These are phyloP conservation scores for Aquilaria malaccensis DNA, from an alignment of 345 rosid species.

Conservation along the genomic window DNA sequence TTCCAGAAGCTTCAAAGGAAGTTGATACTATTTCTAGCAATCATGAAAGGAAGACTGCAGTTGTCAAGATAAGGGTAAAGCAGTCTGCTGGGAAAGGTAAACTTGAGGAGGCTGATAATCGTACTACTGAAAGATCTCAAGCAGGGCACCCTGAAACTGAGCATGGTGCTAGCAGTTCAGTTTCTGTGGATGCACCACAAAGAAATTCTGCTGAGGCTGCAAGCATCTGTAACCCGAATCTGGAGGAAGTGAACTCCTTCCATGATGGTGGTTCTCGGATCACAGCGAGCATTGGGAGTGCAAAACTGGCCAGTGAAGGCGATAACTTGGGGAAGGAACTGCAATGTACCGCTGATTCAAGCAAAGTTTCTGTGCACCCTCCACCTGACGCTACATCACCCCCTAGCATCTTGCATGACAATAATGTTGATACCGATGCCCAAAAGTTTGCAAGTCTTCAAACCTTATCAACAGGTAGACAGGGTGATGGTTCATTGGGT, in stretches of 20 bases:
- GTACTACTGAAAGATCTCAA: slow-evolving; percentile 58
- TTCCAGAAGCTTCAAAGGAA: slow-evolving; percentile 44
- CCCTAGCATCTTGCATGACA: slow-evolving; percentile 36
- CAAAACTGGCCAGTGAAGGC: slow-evolving; percentile 56
- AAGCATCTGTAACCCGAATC: slow-evolving; percentile 62
- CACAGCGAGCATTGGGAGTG: slow-evolving; percentile 97
- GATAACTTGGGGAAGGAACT: slow-evolving; percentile 73
- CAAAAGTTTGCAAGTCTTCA: slow-evolving; percentile 62
- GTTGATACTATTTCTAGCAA: slow-evolving; percentile 38
- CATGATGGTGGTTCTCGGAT: slow-evolving; percentile 77
- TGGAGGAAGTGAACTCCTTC: slow-evolving; percentile 90
- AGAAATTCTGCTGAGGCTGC: slow-evolving; percentile 62
- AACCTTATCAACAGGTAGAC: slow-evolving; percentile 38
- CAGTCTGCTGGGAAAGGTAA: slow-evolving; percentile 60
- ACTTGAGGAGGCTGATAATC: slow-evolving; percentile 63
- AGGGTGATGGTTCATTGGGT: slow-evolving; percentile 25
- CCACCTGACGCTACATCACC: slow-evolving; percentile 33
- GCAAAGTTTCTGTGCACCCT: slow-evolving; percentile 39
- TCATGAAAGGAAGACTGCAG: slow-evolving; percentile 48
- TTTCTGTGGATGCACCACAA: slow-evolving; percentile 93
- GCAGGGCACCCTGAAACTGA: slow-evolving; percentile 50
- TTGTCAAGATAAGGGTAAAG: slow-evolving; percentile 70
- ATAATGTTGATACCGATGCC: slow-evolving; percentile 38
- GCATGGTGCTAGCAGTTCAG: slow-evolving; percentile 60
- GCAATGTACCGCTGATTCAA: slow-evolving; percentile 96